phyloP scores from a whole-genome alignment of 257 asterid species.

The Gardenia jasminoides region DNA sequence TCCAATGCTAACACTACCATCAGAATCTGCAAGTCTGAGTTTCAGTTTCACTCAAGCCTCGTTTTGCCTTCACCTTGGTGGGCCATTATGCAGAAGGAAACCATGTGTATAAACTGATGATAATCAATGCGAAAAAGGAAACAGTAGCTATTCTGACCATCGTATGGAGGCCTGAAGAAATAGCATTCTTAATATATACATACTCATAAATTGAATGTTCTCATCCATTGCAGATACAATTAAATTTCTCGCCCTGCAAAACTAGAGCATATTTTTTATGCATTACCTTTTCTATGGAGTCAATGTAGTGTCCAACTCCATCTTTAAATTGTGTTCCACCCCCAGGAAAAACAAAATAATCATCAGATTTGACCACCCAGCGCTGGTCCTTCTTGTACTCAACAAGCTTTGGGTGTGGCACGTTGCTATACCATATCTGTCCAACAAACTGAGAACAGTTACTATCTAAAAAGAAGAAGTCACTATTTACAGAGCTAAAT shows the following conservation, averaged over 20 bases:
- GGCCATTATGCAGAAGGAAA: neutral
- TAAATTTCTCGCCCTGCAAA: neutral
- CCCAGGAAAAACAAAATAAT: slow-evolving; percentile 85
- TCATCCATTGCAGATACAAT: neutral
- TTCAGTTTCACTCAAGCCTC: neutral
- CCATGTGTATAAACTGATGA: neutral
- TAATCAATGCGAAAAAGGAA: neutral
- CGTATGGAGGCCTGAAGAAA: neutral
- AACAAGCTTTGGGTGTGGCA: slow-evolving; percentile 94
- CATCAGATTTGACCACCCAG: slow-evolving; percentile 75
- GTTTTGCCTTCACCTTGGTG: neutral
- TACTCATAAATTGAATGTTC: neutral
- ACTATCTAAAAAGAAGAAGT: neutral
- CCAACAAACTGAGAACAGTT: slow-evolving; percentile 17
- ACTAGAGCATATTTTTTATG: slow-evolving; percentile 1
- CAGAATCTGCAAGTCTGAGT: neutral
- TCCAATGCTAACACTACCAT: neutral
- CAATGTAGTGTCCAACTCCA: slow-evolving; percentile 69
- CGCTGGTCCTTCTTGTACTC: slow-evolving; percentile 93
- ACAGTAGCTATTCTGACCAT: neutral
- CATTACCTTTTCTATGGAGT: slow-evolving; percentile 53
- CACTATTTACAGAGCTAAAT: neutral
- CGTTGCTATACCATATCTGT: slow-evolving; percentile 92
- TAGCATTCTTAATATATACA: neutral
- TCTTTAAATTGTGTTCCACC: slow-evolving; percentile 93